Evolutionary conservation across 2,329 filamentous ascomycete genomes (phyloP), one percentile per base, ranked within the genome.

Genomic region (Ciborinia camelliae): DNA sequence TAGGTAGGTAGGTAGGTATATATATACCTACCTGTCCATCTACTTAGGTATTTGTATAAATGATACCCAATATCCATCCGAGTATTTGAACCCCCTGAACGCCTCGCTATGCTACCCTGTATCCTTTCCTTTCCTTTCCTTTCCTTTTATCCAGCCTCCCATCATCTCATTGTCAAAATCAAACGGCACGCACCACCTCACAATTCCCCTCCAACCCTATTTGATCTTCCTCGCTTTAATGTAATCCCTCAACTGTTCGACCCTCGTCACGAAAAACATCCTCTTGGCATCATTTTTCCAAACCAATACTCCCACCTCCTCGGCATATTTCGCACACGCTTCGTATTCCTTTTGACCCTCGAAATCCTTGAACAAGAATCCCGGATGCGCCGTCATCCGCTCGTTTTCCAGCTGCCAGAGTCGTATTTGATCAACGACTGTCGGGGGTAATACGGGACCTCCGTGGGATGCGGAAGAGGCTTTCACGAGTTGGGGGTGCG

Each of bases 361-460:
- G 74, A 98, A 97, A 68, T 98, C 94, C 73, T 90, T 89, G 81
- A 99, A 96, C 35, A 98, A 76, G 75, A 92, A 98, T 0, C 95
- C 95, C 0, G 84, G 80, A 6, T 87, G 92, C 1, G 90, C 87
- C 76, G 90, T 90, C 85, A 99, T 96, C 59, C 95, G 86, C 79
- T 99, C 95, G 69, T 94, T 92, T 77, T 99, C 95, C 61, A 98
- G 87, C 80, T 99, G 94, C 95, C 95, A 99, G 26, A 99, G 85
- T 2, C 93, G 85, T 73, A 99, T 97, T 80, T 99, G 95, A 77
- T 99, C 95, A 68, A 97, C 91, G 20, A 99, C 95, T 0, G 96
- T 98, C 0, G 95, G 93, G 1, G 96, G 95, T 2, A 99, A 83
- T 20, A 97, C 86, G 1, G 93, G 90, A 3, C 68, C 69, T 23